Base-by-base conservation (phyloP, 2,329 filamentous ascomycete genomes). In the Xylaria arbuscula region DNA sequence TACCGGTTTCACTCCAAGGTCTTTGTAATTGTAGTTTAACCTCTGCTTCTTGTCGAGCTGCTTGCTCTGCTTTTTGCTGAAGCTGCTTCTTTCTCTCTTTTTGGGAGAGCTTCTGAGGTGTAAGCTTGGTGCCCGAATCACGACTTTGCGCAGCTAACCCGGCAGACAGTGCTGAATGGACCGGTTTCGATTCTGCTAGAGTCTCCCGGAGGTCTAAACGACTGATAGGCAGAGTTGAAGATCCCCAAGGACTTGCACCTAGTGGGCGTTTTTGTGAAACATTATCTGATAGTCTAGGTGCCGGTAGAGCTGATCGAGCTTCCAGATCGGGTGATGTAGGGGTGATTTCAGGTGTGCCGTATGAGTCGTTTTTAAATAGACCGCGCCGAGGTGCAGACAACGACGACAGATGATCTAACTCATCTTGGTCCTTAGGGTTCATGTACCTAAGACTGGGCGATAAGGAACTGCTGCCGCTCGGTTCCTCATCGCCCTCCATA, bases 41-140 rank as follows among this genome's bases (percentile, higher is more conserved):
- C 55, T 78, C 71, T 6, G 78, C 69, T 59, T 82, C 79, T 72
- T 81, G 80, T 50, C 72, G 70, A 8, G 82, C 79, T 38, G 79
- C 80, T 67, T 85, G 81, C 42, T 82, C 81, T 28, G 85, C 81
- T 75, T 92, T 88, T 69, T 89, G 86, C 75, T 93, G 91, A 74
- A 93, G 88, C 72, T 94, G 88, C 76, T 88, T 92, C 81, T 97
- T 98, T 24, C 94, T 90, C 78, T 98, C 94, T 76, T 96, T 97
- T 74, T 98, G 96, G 0, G 94, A 97, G 72, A 97, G 81, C 77
- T 93, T 97, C 0, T 81, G 77, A 17, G 82, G 81, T 0, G 82
- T 74, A 47, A 75, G 62, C 72, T 81, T 84, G 58, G 66, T 76
- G 63, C 64, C 74, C 24, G 78, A 66, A 19, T 84, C 81, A 62